Base-by-base conservation (phyloP, 164 flowering plant genomes). In the Vitis rotundifolia region DNA sequence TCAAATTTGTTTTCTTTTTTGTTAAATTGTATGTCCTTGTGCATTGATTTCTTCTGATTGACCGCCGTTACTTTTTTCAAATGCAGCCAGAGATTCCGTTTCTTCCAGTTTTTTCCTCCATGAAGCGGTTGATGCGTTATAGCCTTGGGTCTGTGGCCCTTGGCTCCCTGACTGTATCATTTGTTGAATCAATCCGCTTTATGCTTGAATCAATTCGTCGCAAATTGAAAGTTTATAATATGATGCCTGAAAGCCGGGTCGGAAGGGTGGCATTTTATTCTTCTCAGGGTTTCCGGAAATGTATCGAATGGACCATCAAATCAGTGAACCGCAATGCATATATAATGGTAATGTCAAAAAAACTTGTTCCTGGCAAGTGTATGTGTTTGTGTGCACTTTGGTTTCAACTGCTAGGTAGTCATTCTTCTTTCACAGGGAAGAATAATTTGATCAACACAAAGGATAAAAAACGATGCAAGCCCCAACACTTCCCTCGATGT, bases 301-400 rank as follows among this genome's bases (percentile, higher is more conserved):
- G 87, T 75, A 77, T 87, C 28, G 91, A 88, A 63, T 93, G 96
- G 93, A 91, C 88, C 56, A 76, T 88, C 79, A 86, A 77, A 75
- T 93, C 93, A 7, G 86, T 91, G 59, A 89, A 93, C 79, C 98
- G 89, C 71, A 93, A 93, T 82, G 99, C 98, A 29, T 95, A 95
- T 73, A 91, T 95, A 57, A 90, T 95, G 98, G 99, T 92, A 29
- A 37, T 56, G 64, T 26, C 22, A 51, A 28, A 9, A 22, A 26
- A 10, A 12, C n/a, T 49, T 11, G 14, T 37, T 44, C 44, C 11
- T 37, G 14, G 11, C 50, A 44, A 61, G 50, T 61, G 16, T 61
- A 10, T 18, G 5, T 44, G 19, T 61, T 9, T 61, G 64, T 8
- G 37, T 15, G 13, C 64, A n/a, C 47, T 5, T 29, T 28, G n/a